Evolutionary conservation across 805 yeast genomes (phyloP).

Genomic region (Saccharomyces mikatae): DNA sequence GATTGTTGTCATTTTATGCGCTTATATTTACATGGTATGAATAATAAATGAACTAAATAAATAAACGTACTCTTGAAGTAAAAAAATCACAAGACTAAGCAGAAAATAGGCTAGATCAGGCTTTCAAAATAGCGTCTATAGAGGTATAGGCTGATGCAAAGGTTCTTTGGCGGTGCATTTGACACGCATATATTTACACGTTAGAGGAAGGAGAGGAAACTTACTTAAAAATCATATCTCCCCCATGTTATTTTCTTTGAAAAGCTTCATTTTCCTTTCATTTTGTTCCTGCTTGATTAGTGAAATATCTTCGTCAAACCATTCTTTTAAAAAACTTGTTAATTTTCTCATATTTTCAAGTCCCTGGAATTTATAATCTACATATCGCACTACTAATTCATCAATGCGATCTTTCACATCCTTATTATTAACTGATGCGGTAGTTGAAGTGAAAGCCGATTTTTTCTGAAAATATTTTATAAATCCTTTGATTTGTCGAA

Average conservation of each 20-base stretch:
- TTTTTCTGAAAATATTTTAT: constrained; percentile 13
- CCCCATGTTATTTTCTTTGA: background rate
- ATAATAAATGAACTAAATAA: background rate
- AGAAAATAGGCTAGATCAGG: background rate
- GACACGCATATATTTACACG: background rate
- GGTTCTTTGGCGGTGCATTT: background rate
- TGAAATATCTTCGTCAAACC: constrained; percentile 9
- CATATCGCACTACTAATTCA: constrained; percentile 13
- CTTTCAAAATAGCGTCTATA: background rate
- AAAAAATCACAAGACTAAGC: background rate
- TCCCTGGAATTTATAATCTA: constrained; percentile 17
- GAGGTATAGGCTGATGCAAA: background rate
- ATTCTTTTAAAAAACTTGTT: constrained; percentile 12
- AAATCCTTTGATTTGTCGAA: constrained; percentile 19
- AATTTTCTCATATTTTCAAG: constrained; percentile 14
- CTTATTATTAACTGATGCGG: background rate
- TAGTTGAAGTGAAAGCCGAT: background rate
- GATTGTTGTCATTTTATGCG: background rate
- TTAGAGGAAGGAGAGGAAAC: background rate
- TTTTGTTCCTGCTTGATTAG: background rate
- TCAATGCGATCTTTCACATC: constrained; percentile 13
- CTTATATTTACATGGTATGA: background rate
- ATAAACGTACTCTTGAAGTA: background rate
- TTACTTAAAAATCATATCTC: background rate
- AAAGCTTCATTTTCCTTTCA: background rate